Base-by-base conservation (phyloP, 495 filamentous ascomycete genomes). In the Lophiostoma macrostomum region DNA sequence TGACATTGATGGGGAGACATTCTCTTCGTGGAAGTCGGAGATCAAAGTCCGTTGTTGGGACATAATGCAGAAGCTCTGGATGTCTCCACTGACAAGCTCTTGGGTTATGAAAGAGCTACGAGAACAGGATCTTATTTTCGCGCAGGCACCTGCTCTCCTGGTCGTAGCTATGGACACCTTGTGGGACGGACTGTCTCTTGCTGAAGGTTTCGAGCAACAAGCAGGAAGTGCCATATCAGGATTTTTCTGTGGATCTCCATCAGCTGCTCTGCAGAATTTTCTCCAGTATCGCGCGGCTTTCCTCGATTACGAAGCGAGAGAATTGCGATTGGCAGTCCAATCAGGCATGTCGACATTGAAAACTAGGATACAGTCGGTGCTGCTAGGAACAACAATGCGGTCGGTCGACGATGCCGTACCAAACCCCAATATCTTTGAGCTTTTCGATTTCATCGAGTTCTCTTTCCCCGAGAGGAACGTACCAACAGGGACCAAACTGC, bases 381-480 rank as follows among this genome's bases (percentile, higher is more conserved):
- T 97, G 28, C 77, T 88, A 18, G 94, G 94, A 20, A 81, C 77
- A 50, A 86, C 90, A 5, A 74, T 74, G 4, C 50, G 79, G 22
- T 80, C 85, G 0, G 78, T 78, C 27, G 80, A 82, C 7, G 78
- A 84, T 32, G 72, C 78, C n/a, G 60, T 83, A 23, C 63, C 69
- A 12, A 85, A 87, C 38, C 77, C 83, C 3, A 86, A 84, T 5
- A 77, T 97, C 12, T 94, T 96, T 67, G 94, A 96, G 57, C 79
- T 96, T 18, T 90, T 95, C 50, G 94, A 97, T 69, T 96, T 97
- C 50, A 75, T 90, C 25, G 84, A 90, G 48, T 67, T 88, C 6
- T 82, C 90, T 34, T 74, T 82, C 34, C 60, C 72, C 1, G 76
- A 75, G 54, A 57, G 73, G 30, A 63, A 76, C 28, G 48, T 69